Percentiles rank a stretch among this genome's conserved stretches.
Evolutionary conservation across 768 basidiomycete genomes (phyloP).

Genomic region (Lactifluus subvellereus): DNA sequence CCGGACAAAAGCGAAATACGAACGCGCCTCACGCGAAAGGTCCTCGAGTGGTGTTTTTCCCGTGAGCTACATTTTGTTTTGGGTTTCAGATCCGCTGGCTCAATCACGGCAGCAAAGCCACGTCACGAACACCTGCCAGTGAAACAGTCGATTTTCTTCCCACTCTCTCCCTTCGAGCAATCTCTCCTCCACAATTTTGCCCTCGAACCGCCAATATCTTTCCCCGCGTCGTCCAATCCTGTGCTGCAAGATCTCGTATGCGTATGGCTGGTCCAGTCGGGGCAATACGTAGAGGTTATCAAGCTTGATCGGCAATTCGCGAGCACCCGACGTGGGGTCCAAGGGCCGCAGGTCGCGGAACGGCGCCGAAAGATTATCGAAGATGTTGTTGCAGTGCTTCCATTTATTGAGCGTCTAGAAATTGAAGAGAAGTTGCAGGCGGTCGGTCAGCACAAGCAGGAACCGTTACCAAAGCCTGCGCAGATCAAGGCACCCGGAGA

Average conservation of each 20-base stretch:
- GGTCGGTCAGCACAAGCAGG: neutral
- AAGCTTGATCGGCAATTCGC: constrained; percentile 63
- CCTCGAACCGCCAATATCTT: constrained; percentile 44
- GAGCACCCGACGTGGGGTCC: constrained; percentile 30
- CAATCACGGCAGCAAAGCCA: constrained; percentile 14
- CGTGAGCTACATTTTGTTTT: constrained; percentile 44
- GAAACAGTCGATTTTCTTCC: constrained; percentile 55
- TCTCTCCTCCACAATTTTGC: constrained; percentile 51
- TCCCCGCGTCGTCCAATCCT: constrained; percentile 46
- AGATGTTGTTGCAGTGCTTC: constrained; percentile 59
- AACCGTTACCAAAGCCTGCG: constrained; percentile 10
- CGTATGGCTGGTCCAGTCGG: constrained; percentile 68
- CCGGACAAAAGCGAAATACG: constrained; percentile 56
- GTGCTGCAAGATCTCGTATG: constrained; percentile 74
- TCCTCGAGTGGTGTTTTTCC: constrained; percentile 62
- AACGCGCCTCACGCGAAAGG: constrained; percentile 47
- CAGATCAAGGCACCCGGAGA: constrained; percentile 28
- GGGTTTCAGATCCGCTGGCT: neutral
- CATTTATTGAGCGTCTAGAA: constrained; percentile 54
- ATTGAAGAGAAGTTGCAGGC: constrained; percentile 50
- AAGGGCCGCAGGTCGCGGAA: constrained; percentile 36
- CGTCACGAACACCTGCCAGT: constrained; percentile 52
- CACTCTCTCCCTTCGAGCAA: constrained; percentile 63
- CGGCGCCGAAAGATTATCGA: constrained; percentile 67
- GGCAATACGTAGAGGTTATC: constrained; percentile 65